Percentiles rank a stretch among this genome's conserved stretches.
phyloP scores from a whole-genome alignment of 306 rosid species.

The Prunus padus region DNA sequence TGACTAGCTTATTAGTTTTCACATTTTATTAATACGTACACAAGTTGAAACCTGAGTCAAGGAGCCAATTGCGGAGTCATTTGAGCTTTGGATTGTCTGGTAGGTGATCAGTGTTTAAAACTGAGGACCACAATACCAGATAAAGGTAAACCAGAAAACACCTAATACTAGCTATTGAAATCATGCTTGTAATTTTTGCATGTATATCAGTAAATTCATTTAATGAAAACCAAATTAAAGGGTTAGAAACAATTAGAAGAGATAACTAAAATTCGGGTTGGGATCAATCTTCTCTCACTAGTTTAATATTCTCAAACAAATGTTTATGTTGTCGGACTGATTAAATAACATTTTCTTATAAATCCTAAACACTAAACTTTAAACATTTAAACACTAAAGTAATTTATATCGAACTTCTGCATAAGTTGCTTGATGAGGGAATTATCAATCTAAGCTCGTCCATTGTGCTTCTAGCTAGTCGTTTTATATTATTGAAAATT shows the following conservation, averaged over 20 bases:
- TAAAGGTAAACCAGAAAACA: slow-evolving; percentile 1
- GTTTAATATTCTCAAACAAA: no score
- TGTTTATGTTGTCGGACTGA: no score
- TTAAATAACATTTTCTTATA: no score
- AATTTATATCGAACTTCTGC: neutral
- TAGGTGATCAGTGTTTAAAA: slow-evolving; percentile 1
- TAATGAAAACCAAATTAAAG: neutral
- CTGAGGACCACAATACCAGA: slow-evolving; percentile 13
- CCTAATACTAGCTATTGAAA: neutral
- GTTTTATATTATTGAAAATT: no score
- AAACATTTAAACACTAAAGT: no score
- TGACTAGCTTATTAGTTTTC: neutral
- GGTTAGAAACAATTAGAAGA: neutral
- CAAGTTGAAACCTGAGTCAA: neutral
- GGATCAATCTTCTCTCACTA: neutral
- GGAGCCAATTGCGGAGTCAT: slow-evolving; percentile 20
- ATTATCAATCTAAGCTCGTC: neutral
- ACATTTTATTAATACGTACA: neutral
- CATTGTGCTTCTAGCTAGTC: neutral
- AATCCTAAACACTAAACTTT: no score
- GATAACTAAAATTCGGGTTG: neutral
- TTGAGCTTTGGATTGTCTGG: slow-evolving; percentile 12
- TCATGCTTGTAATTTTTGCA: neutral
- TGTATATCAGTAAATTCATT: neutral
- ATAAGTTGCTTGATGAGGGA: neutral